Conservation (phyloP, 345 rosid species). For the Brassica carinata region DNA sequence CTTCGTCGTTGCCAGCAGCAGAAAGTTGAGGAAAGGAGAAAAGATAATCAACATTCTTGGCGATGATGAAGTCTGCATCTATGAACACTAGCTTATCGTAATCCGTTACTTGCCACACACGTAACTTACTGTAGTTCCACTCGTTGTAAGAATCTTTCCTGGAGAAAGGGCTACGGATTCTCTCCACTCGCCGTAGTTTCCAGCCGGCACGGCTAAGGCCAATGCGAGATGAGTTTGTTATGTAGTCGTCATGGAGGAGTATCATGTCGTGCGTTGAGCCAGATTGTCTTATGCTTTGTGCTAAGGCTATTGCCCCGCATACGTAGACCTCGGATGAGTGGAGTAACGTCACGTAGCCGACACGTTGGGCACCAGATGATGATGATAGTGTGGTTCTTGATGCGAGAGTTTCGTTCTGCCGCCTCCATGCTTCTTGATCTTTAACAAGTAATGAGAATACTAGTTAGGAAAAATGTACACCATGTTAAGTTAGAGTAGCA, state of each 20-base stretch:
- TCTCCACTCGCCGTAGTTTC: constrained; percentile 49
- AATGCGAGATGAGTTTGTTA: constrained; percentile 41
- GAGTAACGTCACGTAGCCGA: constrained; percentile 78
- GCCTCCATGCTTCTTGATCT: constrained; percentile 28
- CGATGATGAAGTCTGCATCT: constrained; percentile 66
- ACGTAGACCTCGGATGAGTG: constrained; percentile 86
- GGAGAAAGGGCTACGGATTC: constrained; percentile 72
- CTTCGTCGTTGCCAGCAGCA: constrained; percentile 48
- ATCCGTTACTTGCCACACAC: constrained; percentile 65
- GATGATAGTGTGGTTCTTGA: constrained; percentile 17
- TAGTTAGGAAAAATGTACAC: neutral
- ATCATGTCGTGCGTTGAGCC: constrained; percentile 56
- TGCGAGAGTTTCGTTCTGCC: constrained; percentile 12
- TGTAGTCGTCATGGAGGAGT: constrained; percentile 66
- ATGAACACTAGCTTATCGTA: constrained; percentile 71
- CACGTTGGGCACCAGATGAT: constrained; percentile 20
- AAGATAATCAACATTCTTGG: constrained; percentile 58
- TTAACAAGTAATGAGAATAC: neutral
- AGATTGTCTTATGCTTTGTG: constrained; percentile 67
- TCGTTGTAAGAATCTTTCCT: constrained; percentile 65
- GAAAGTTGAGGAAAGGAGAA: constrained; percentile 72
- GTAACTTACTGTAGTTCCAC: constrained; percentile 86
- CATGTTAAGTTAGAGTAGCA: neutral
- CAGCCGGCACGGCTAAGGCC: constrained; percentile 70
- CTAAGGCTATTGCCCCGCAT: constrained; percentile 90